phyloP scores from a whole-genome alignment of 2,329 filamentous ascomycete species.

The Xylaria multiplex region DNA sequence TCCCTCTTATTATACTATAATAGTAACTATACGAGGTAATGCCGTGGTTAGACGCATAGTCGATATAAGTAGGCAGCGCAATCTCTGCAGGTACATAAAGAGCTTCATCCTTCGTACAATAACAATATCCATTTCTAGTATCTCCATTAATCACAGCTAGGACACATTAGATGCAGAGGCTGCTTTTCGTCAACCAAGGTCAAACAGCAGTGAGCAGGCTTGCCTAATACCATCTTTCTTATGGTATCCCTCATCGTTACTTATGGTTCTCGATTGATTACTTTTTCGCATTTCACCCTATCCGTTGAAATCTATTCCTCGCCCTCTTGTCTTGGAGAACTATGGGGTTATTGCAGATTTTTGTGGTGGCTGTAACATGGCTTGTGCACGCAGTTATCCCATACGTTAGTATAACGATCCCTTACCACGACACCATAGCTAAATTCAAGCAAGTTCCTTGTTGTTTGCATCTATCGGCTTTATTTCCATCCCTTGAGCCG shows the following conservation, averaged over 20 bases:
- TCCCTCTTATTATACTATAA: not conserved
- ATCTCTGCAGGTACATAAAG: not conserved
- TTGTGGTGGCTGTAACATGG: not conserved
- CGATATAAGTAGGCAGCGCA: not conserved
- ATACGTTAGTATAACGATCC: not conserved
- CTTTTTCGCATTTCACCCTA: no score
- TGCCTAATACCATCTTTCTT: not conserved
- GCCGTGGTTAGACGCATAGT: not conserved
- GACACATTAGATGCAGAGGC: not conserved
- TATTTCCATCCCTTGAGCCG: constrained; percentile 19
- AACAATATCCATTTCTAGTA: not conserved
- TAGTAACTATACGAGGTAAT: not conserved
- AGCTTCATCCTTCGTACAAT: not conserved
- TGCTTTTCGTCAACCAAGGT: not conserved
- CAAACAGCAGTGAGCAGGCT: not conserved
- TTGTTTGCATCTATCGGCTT: constrained; percentile 8
- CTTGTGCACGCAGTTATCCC: not conserved
- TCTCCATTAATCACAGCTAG: not conserved
- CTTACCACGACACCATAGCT: not conserved
- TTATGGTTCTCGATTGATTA: not conserved
- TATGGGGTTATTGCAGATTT: constrained; percentile 1
- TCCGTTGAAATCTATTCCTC: not conserved
- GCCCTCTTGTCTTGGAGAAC: not conserved
- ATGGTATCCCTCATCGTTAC: not conserved
- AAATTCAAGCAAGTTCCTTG: constrained; percentile 1